A percentile compares a stretch with the other conserved stretches of the same genome.
Evolutionary conservation across 2,329 filamentous ascomycete species (phyloP).

Genomic region (Cadophora sp.): DNA sequence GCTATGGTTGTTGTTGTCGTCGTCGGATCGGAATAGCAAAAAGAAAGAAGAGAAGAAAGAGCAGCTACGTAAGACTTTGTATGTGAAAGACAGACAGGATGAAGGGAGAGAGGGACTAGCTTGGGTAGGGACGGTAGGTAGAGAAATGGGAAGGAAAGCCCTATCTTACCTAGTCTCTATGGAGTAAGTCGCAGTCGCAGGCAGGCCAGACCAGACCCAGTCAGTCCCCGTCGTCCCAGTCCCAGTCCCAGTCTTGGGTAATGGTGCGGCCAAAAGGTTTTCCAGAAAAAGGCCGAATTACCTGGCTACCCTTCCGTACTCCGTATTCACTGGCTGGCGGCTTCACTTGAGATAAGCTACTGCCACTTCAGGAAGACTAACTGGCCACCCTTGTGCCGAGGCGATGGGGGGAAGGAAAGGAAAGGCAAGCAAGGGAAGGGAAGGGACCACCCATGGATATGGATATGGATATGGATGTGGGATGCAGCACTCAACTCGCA

Average conservation of each 20-base stretch:
- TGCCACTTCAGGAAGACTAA: no score
- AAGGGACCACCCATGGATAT: no score
- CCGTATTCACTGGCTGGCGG: no score
- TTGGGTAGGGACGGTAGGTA: no score
- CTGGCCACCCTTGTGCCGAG: no score
- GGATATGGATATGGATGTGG: no score
- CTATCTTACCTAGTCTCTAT: neutral
- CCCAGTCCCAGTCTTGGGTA: no score
- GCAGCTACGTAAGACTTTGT: neutral
- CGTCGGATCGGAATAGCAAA: neutral
- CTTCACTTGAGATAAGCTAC: neutral
- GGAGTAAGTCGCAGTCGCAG: no score
- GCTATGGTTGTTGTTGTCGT: neutral
- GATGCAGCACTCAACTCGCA: no score
- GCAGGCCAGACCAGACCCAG: neutral
- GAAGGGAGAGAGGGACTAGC: neutral
- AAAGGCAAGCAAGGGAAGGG: neutral
- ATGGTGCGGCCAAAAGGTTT: conserved; percentile 12
- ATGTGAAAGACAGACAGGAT: no score
- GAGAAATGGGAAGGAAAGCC: neutral
- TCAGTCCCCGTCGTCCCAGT: no score
- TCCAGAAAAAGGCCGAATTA: conserved; percentile 15
- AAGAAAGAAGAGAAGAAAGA: neutral
- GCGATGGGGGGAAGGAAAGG: neutral
- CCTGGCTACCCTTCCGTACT: no score